A percentile compares a stretch with the other conserved stretches of the same genome.
Conservation (phyloP, 225 moss, liverwort and hornwort genomes). For the Sphagnum contortum region DNA sequence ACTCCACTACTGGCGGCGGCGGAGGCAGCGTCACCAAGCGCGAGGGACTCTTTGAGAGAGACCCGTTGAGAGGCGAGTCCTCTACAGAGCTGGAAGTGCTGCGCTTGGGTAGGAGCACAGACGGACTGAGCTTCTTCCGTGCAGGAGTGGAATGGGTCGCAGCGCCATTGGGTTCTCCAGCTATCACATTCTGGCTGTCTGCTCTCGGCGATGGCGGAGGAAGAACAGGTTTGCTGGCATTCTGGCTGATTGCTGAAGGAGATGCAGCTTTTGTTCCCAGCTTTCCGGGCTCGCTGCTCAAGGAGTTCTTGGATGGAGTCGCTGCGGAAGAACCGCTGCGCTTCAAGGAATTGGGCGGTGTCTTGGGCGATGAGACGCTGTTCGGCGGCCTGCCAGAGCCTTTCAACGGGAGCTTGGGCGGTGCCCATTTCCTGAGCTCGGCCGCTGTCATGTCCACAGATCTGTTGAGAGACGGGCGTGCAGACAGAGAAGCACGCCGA, state of each 20-base stretch:
- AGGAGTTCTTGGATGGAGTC: conserved; percentile 9
- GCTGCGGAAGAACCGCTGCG: conserved; percentile 3
- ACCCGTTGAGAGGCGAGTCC: conserved; percentile 60
- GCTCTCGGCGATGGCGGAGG: background rate
- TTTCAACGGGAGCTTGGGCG: conserved; percentile 15
- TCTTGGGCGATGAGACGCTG: conserved; percentile 1
- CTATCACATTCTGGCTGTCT: conserved; percentile 10
- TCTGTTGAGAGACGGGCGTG: conserved; percentile 18
- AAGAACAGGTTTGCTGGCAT: no score
- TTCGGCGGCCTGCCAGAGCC: conserved; percentile 24
- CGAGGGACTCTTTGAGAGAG: conserved; percentile 50
- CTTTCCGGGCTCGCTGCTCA: conserved; percentile 2
- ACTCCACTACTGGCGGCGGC: no score
- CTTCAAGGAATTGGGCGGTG: conserved; percentile 4
- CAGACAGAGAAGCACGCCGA: conserved; percentile 16
- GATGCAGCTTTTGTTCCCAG: conserved; percentile 15
- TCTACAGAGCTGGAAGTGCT: conserved; percentile 20
- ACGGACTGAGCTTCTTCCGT: conserved; percentile 38
- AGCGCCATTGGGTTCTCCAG: conserved; percentile 16
- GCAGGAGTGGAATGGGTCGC: conserved; percentile 4
- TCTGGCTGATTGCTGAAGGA: conserved; percentile 4
- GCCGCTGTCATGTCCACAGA: conserved; percentile 26
- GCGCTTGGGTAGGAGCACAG: conserved; percentile 34
- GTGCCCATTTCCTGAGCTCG: conserved; percentile 22
- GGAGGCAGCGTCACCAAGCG: conserved; percentile 53